Evolutionary conservation across 2,329 filamentous ascomycete species (phyloP).

Genomic region (Pseudocercospora ulei): DNA sequence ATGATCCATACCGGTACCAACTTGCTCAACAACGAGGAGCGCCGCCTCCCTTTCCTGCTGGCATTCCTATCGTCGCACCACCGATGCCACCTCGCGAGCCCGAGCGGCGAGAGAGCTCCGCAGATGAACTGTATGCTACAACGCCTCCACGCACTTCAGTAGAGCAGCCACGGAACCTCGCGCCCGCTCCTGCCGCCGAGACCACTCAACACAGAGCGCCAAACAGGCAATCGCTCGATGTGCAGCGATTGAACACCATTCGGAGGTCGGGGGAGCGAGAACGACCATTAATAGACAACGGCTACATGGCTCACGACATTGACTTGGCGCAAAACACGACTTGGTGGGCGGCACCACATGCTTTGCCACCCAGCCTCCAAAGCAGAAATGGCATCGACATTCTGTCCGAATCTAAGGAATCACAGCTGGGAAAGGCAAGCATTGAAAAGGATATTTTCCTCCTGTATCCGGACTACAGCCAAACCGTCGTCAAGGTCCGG

Average conservation of each 20-base stretch:
- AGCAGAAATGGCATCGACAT: slow-evolving; percentile 66
- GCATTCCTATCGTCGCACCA: slow-evolving; percentile 29
- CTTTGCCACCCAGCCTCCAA: slow-evolving; percentile 71
- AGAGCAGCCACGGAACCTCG: slow-evolving; percentile 35
- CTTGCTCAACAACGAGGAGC: slow-evolving; percentile 18
- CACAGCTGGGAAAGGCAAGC: slow-evolving; percentile 55
- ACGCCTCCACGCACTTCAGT: slow-evolving; percentile 35
- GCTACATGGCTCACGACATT: slow-evolving; percentile 78
- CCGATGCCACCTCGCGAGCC: slow-evolving; percentile 30
- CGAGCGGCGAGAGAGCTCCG: slow-evolving; percentile 35
- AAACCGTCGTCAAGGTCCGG: slow-evolving; percentile 72
- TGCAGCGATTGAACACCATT: slow-evolving; percentile 45
- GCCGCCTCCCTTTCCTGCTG: slow-evolving; percentile 32
- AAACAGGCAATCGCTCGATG: slow-evolving; percentile 48
- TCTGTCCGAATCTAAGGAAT: slow-evolving; percentile 71
- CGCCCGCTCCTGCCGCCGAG: slow-evolving; percentile 40
- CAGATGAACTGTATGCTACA: slow-evolving; percentile 42
- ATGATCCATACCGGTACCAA: slow-evolving; percentile 54
- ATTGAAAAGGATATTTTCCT: slow-evolving; percentile 74
- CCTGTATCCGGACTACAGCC: slow-evolving; percentile 93
- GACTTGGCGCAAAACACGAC: slow-evolving; percentile 63
- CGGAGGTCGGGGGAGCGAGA: slow-evolving; percentile 64
- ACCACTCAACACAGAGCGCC: slow-evolving; percentile 37
- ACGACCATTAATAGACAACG: slow-evolving; percentile 62
- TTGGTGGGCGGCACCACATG: slow-evolving; percentile 81